Evolutionary conservation across 2,329 filamentous ascomycete species (phyloP).

Genomic region (Nemania abortiva): DNA sequence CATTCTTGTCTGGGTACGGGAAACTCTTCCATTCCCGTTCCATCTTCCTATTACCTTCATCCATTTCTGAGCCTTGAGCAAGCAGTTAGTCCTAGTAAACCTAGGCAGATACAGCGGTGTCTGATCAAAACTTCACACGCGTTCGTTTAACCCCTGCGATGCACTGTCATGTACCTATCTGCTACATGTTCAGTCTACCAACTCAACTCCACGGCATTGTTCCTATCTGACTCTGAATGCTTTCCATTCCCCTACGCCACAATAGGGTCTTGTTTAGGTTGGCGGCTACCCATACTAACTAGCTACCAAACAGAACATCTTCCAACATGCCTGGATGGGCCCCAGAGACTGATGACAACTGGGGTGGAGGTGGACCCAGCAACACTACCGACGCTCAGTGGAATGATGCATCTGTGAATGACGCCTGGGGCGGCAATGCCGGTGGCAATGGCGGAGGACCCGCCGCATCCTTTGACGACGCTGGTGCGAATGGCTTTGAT

Average conservation of each 20-base stretch:
- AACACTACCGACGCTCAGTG: slow-evolving; percentile 11
- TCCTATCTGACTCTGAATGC: not conserved
- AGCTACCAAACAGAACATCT: not conserved
- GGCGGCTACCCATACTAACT: slow-evolving; percentile 10
- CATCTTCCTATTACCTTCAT: not conserved
- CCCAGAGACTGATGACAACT: not conserved
- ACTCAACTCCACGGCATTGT: not conserved
- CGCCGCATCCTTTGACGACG: slow-evolving; percentile 17
- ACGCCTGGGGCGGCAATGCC: slow-evolving; percentile 9
- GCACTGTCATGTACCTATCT: not conserved
- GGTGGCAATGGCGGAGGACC: slow-evolving; percentile 12
- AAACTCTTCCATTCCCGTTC: not conserved
- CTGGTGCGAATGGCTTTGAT: slow-evolving; percentile 26
- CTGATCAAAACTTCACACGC: not conserved
- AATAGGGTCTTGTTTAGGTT: not conserved
- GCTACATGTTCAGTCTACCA: not conserved
- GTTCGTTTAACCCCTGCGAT: not conserved
- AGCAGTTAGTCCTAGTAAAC: too few relatives aligned
- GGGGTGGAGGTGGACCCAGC: slow-evolving; percentile 6
- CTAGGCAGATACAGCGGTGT: too few relatives aligned
- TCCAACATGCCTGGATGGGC: slow-evolving; percentile 30
- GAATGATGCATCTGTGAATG: slow-evolving; percentile 10
- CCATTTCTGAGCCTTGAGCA: too few relatives aligned
- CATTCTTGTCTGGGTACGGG: too few relatives aligned
- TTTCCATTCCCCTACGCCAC: not conserved